Percentiles rank a stretch among this genome's conserved stretches.
Conservation (phyloP, 345 rosid species). For the Sisymbrium irio region DNA sequence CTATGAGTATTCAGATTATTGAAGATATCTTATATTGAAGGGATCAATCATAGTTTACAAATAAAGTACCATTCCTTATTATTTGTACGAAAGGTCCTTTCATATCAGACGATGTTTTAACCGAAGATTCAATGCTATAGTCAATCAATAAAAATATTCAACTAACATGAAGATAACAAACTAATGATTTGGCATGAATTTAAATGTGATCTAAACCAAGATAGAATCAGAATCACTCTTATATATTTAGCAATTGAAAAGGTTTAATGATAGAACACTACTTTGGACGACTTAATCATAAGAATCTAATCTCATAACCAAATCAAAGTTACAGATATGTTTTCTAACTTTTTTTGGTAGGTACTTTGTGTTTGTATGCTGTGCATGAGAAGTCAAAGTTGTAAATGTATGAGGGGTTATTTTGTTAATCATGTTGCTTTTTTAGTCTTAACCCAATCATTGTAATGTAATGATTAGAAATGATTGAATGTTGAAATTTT, state of each 20-base stretch:
- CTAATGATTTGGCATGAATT: conserved; percentile 8
- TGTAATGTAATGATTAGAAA: conserved; percentile 33
- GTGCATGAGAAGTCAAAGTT: conserved; percentile 28
- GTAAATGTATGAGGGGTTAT: conserved; percentile 12
- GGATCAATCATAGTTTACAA: conserved; percentile 6
- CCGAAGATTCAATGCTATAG: background rate
- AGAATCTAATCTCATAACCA: conserved; percentile 26
- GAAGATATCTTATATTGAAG: background rate
- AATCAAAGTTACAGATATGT: conserved; percentile 13
- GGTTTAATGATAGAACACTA: conserved; percentile 6
- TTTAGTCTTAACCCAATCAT: conserved; percentile 30
- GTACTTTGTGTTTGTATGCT: conserved; percentile 10
- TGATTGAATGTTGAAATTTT: conserved; percentile 26
- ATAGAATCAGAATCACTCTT: conserved; percentile 5
- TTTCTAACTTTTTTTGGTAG: conserved; percentile 1
- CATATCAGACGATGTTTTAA: background rate
- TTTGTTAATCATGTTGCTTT: conserved; percentile 17
- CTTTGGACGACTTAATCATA: conserved; percentile 20
- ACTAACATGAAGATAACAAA: background rate
- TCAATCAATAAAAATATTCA: background rate
- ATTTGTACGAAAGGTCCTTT: conserved; percentile 24
- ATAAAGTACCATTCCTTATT: conserved; percentile 4
- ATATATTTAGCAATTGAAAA: background rate
- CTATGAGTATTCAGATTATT: background rate
- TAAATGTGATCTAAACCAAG: conserved; percentile 5